Base-by-base conservation (phyloP, 371 early-diverging fungal species). In the Rhizopus sp. region DNA sequence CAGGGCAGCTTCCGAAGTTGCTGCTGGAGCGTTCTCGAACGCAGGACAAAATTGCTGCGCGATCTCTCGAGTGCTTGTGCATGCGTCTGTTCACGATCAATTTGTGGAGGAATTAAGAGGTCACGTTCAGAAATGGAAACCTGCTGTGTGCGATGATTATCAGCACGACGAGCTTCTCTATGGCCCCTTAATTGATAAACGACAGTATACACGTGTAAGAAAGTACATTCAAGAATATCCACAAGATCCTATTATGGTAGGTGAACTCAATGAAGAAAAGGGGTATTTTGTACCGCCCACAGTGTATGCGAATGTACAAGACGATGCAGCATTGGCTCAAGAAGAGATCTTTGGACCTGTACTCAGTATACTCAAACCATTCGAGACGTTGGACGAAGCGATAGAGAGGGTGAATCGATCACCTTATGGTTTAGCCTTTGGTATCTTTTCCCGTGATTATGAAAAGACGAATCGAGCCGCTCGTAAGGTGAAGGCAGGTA, bases 1-100 rank as follows among this genome's bases (percentile, higher is more conserved):
- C 10, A 69, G 72, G 46, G 88, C 91, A 0, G 89, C 88, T 4
- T 69, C 75, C 34, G 75, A 82, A 51, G 80, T 89, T 7, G 77
- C 85, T 41, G 71, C 70, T 9, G 94, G 88, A 31, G 85, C 85
- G 32, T 92, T 84, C 63, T 78, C 85, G 42, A 94, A 94, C 66
- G 72, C 85, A 29, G 95, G 96, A 1, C 94, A 95, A 70, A 86
- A 88, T 62, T 96, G 96, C 71, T 91, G 91, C 69, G 94, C 94
- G 3, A 87, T 92, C 16, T 86, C 92, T 3, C 76, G 93, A 3
- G 73, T 95, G 9, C 81, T 84, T 60, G 85, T 93, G 10, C 88
- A 94, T 42, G 72, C 74, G 37, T 73, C 80, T 0, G 73, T 94
- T 16, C 78, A 93, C 65, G 83, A 85, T 30, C 53, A 57, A 10